Evolutionary conservation across 306 rosid species (phyloP), one percentile per base, ranked within the genome.

Genomic region (Sicyos baderoa): DNA sequence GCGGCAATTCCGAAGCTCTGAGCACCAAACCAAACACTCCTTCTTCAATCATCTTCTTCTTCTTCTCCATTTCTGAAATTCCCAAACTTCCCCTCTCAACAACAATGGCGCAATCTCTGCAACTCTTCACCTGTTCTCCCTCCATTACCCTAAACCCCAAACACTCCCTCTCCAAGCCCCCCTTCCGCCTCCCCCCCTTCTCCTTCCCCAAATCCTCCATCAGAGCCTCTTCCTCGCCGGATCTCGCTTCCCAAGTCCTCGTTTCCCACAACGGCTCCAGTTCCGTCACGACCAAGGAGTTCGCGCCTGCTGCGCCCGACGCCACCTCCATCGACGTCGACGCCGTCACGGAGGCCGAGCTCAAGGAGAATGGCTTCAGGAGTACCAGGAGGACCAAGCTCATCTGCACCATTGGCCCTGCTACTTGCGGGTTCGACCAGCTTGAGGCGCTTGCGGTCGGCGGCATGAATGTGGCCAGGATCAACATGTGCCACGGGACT

Each of bases 401-500:
- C 0, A 64, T 94, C 14, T 90, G 95, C 84, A 94, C 99, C 16
- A 86, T 94, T 60, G 99, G 97, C 11, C 99, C 99, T n/a, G 82
- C 88, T 17, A 82, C 92, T 0, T 82, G 86, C 54, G 96, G 96
- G 23, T 85, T 88, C 48, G 95, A 90, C 27, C 85, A 94, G 85
- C 95, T 93, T 3, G 95, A 93, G 86, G 88, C 97, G 4, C 81
- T 93, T 11, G 99, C 99, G 1, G 97, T 83, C 0, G 95, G 97
- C 7, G 99, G 99, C 17, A 94, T 94, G 99, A 94, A 94, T 77
- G 91, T 94, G 35, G 99, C 99, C 3, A 65, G 97, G 49, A 71
- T 94, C 60, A 94, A 94, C 76, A 90, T 90, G 99, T 94, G 99
- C 72, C 99, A 94, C 45, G 99, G 99, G 37, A 88, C 96, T 3